Base-by-base conservation (phyloP, 176 grass and related monocot genomes). In the Tuctoria greenei region DNA sequence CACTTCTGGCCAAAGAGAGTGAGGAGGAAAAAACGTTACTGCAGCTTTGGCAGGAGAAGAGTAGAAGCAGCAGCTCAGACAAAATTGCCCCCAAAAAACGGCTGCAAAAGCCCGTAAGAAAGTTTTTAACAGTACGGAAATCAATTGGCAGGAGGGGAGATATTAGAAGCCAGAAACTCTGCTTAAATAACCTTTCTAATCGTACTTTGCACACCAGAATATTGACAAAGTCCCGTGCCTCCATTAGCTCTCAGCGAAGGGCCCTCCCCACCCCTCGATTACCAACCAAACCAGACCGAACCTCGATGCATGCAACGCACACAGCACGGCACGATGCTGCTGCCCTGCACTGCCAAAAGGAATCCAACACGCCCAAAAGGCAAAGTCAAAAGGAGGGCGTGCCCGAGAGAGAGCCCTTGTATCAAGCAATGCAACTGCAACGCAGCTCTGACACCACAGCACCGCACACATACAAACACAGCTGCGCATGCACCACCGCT, bases 331-430 rank as follows among this genome's bases (percentile, higher is more conserved):
- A 20, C 80, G 66, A 51, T 57, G 49, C 79, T 49, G 24, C 24
- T 59, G 21, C 10, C 10, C 31, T 77, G 28, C 57, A 46, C 69
- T 84, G 81, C 71, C 86, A 80, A 84, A 84, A 79, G 81, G 86
- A 88, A 88, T 80, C 86, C 86, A 76, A 84, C 86, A 80, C 79
- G 71, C 76, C 66, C 75, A n/a, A 84, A 88, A 88, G 49, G 39
- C 70, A 24, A 71, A 64, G 86, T 88, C 86, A 83, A 83, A 88
- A 88, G 80, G 75, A 79, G 31, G 67, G 26, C 44, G 62, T 50
- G 85, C 79, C 74, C 74, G 25, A 64, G 63, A 64, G 13, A 50
- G 75, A 56, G 21, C 64, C 68, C 43, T 64, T 71, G 72, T 57
- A 56, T 76, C 83, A 74, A 80, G 73, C 70, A 83, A 61, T 75